Base-by-base conservation (phyloP, 163 green algal species). In the Smithsoniella earleae region DNA sequence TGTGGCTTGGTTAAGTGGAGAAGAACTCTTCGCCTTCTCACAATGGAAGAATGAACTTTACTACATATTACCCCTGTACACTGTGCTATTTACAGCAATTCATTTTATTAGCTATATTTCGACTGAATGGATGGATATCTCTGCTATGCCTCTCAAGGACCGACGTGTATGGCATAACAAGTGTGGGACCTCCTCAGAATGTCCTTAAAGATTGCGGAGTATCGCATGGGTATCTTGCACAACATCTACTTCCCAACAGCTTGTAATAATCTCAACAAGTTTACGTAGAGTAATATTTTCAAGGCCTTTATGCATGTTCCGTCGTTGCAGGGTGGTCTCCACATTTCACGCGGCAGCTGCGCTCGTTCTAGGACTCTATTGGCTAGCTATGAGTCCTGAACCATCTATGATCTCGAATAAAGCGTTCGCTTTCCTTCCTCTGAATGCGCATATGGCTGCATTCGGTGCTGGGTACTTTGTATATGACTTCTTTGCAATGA, bases 401-500 rank as follows among this genome's bases (percentile, higher is more conserved):
- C n/a, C n/a, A n/a, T n/a, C n/a, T n/a, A n/a, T n/a, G n/a, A n/a
- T n/a, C n/a, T n/a, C n/a, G n/a, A n/a, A 69, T 34, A 37, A 31
- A 4, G 22, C n/a, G 16, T 69, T 69, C 58, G 25, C 20, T 10
- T 69, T 69, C 16, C 34, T 69, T 30, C 58, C 58, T 4, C 10
- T 69, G 18, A 69, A 69, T 36, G 31, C 58, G 16, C 58, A 69
- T 13, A 69, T 69, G n/a, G 58, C 58, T 2, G 58, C 58, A 43
- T 69, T 69, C 27, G 58, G 58, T 22, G 34, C 43, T 1, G 58
- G 58, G n/a, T 69, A 69, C 58, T 69, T 69, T 33, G 16, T 69
- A 4, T 69, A 69, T 69, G 58, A 69, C 25, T 69, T 69, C 25
- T 10, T 69, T 36, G 58, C 58, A 5, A 69, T 69, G 58, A 30